These are phyloP conservation scores for Bombardia bombarda DNA, from an alignment of 495 filamentous ascomycete genomes.

Conservation along the genomic window DNA sequence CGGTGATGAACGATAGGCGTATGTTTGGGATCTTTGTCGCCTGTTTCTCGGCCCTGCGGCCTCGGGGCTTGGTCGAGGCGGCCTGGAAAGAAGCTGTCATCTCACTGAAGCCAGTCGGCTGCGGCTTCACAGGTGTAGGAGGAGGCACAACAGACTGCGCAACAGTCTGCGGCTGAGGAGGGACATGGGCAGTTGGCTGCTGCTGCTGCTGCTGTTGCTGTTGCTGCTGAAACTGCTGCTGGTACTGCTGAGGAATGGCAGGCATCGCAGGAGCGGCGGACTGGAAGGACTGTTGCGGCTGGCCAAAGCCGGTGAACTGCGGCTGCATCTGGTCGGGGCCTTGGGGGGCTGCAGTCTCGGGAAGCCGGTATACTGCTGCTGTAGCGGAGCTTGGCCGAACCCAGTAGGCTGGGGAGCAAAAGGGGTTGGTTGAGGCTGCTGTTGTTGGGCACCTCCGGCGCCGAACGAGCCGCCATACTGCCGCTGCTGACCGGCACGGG, in stretches of 20 bases:
- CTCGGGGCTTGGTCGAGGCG: constrained; percentile 43
- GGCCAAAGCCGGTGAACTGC: constrained; percentile 49
- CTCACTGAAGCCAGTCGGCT: constrained; percentile 64
- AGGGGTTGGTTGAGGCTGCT: constrained; percentile 54
- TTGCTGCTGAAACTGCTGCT: constrained; percentile 36
- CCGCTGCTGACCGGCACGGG: constrained; percentile 63
- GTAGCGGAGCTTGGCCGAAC: constrained; percentile 49
- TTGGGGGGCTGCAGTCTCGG: constrained; percentile 43
- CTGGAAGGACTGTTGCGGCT: constrained; percentile 38
- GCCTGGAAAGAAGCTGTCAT: constrained; percentile 81
- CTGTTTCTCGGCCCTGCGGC: constrained; percentile 33
- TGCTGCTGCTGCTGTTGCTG: constrained; percentile 36
- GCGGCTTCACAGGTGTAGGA: constrained; percentile 51
- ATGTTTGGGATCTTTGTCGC: constrained; percentile 83
- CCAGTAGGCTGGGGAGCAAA: constrained; percentile 54
- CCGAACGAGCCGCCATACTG: constrained; percentile 45
- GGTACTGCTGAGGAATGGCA: constrained; percentile 46
- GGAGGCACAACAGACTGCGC: constrained; percentile 26
- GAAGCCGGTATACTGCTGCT: constrained; percentile 55
- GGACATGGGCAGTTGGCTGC: constrained; percentile 29
- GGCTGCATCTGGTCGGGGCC: constrained; percentile 45
- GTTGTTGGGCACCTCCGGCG: constrained; percentile 45
- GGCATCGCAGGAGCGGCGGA: constrained; percentile 48
- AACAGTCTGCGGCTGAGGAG: constrained; percentile 19
- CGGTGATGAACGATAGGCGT: constrained; percentile 89